phyloP scores from a whole-genome alignment of 1,284 basidiomycete species.

The Inonotus obliquus region DNA sequence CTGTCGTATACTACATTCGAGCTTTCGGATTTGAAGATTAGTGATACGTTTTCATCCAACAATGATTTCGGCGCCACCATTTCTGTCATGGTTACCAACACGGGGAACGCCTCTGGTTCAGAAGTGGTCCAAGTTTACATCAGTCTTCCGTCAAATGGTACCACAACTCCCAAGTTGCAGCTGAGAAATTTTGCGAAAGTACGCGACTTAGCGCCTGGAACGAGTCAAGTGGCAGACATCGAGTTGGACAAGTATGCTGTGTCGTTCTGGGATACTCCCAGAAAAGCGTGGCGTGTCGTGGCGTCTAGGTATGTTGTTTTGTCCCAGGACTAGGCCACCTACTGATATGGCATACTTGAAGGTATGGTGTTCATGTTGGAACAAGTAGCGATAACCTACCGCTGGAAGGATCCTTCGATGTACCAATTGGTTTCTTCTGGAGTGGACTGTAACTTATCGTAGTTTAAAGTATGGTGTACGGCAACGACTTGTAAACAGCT shows the following conservation, averaged over 20 bases:
- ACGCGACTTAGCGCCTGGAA: conserved; percentile 41
- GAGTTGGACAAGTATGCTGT: conserved; percentile 55
- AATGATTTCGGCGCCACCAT: conserved; percentile 35
- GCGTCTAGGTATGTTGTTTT: conserved; percentile 17
- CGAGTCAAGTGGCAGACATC: conserved; percentile 36
- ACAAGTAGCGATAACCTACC: conserved; percentile 42
- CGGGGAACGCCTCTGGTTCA: conserved; percentile 50
- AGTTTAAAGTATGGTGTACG: too few species aligned
- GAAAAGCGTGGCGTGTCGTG: conserved; percentile 38
- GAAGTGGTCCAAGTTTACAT: conserved; percentile 70
- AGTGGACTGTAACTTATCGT: conserved; percentile 33
- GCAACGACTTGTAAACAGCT: not conserved
- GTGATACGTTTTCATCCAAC: conserved; percentile 28
- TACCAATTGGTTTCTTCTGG: conserved; percentile 43
- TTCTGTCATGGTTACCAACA: conserved; percentile 50
- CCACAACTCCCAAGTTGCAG: conserved; percentile 52
- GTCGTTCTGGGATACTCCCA: conserved; percentile 49
- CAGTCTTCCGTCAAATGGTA: conserved; percentile 46
- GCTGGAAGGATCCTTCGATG: conserved; percentile 33
- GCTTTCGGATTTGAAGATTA: conserved; percentile 41
- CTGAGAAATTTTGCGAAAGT: conserved; percentile 60
- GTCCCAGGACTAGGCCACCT: not conserved
- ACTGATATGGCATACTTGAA: conserved; percentile 6
- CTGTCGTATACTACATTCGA: conserved; percentile 71
- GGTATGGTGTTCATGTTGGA: conserved; percentile 44